Conservation (phyloP, 306 rosid genomes). For the Malus sylvestris region DNA sequence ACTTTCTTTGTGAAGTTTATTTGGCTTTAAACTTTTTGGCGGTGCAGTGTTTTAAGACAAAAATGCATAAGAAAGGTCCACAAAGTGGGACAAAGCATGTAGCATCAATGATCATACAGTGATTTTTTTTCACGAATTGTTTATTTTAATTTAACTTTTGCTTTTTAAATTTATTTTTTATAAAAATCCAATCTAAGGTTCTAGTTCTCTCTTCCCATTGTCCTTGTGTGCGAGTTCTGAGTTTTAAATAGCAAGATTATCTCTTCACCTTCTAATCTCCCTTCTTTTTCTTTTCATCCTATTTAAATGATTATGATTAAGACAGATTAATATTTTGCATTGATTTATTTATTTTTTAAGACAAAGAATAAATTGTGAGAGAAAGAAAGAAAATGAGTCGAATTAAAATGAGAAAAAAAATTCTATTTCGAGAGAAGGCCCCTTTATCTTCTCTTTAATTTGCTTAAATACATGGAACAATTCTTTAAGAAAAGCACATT, state of each 20-base stretch:
- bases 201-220: neutral
- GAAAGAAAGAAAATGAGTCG: too few relatives aligned
- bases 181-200: neutral
- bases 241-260: neutral
- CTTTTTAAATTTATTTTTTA: neutral
- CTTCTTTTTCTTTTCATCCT: too few relatives aligned
- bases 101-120: constrained; percentile 8
- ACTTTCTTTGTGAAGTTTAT: too few relatives aligned
- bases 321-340: rapidly evolving
- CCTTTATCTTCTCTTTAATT: neutral
- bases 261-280: too few relatives aligned
- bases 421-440: neutral
- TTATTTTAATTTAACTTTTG: neutral
- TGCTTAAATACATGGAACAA: constrained; percentile 15
- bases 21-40: neutral
- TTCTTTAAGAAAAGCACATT: constrained; percentile 6
- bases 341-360: too few relatives aligned
- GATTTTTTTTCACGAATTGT: constrained; percentile 6
- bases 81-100: constrained; percentile 29
- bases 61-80: constrained; percentile 15
- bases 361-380: too few relatives aligned
- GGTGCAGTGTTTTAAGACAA: constrained; percentile 3
- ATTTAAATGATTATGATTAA: too few relatives aligned
- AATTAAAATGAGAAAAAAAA: too few relatives aligned
- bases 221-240: neutral